Conservation (phyloP, 345 rosid genomes). For the Citrus sp. region DNA sequence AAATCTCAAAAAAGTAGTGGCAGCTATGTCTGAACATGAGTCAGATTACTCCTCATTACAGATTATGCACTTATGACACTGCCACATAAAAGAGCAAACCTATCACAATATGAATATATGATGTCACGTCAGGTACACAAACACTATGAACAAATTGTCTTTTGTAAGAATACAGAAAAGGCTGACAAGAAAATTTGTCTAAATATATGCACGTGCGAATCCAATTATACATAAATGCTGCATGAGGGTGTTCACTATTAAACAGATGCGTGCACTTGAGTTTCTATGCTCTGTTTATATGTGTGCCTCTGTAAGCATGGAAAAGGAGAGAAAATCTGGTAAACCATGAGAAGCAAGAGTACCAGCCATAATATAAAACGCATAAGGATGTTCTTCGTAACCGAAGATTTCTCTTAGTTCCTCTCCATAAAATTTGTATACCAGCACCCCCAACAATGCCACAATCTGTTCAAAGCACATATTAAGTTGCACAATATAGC, state of each 20-base stretch:
- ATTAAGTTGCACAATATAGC: conserved; percentile 8
- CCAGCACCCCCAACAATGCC: conserved; percentile 86
- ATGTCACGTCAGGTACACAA: not conserved
- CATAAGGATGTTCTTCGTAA: conserved; percentile 98
- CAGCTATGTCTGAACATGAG: not conserved
- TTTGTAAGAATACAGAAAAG: not conserved
- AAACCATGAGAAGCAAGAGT: conserved; percentile 9
- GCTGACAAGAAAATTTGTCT: not conserved
- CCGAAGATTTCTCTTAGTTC: conserved; percentile 98
- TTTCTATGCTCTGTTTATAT: not conserved
- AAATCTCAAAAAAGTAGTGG: not conserved
- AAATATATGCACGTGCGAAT: not conserved
- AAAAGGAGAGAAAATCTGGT: not conserved
- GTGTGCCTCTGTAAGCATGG: not conserved
- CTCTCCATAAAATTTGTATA: conserved; percentile 92
- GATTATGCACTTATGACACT: not conserved
- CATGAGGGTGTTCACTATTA: not conserved
- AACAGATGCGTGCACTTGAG: not conserved
- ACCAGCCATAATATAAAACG: conserved; percentile 97
- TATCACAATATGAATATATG: not conserved
- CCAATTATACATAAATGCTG: not conserved
- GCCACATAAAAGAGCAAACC: not conserved
- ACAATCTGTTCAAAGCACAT: conserved; percentile 61
- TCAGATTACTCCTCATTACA: not conserved
- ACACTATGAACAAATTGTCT: not conserved